phyloP scores from a whole-genome alignment of 2,329 filamentous ascomycete species.

The Aspergillus uvarum region DNA sequence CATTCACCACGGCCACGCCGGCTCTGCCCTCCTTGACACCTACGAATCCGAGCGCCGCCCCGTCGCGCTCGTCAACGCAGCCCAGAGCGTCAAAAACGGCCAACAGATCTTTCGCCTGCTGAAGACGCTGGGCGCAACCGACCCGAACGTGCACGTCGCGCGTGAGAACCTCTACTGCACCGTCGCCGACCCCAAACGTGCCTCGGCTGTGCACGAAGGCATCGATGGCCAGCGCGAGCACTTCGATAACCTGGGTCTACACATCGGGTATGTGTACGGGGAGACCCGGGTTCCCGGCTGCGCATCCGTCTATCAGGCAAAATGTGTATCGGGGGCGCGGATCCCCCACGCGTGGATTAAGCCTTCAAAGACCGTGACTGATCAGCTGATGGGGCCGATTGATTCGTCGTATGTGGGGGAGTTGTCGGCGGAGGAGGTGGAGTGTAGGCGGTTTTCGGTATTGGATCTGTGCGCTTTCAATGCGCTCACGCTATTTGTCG shows the following conservation, averaged over 20 bases:
- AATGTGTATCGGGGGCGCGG: conserved; percentile 41
- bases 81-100: conserved; percentile 48
- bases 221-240: conserved; percentile 17
- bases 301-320: conserved; percentile 40
- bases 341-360: conserved; percentile 45
- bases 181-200: conserved; percentile 1
- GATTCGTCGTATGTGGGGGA: conserved; percentile 40
- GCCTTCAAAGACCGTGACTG: neutral
- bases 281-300: conserved; percentile 29
- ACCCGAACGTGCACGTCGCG: conserved; percentile 11
- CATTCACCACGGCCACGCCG: conserved; percentile 33
- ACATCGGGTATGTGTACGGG: conserved; percentile 16
- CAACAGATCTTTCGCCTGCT: conserved; percentile 45
- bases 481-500: conserved; percentile 33
- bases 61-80: conserved; percentile 42
- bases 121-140: conserved; percentile 40
- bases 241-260: conserved; percentile 16
- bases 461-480: conserved; percentile 39
- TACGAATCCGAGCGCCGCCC: conserved; percentile 42
- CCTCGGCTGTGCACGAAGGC: conserved; percentile 9
- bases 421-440: conserved; percentile 26
- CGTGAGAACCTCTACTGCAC: conserved; percentile 12
- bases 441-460: conserved; percentile 32
- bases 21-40: conserved; percentile 32
- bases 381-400: conserved; percentile 21